Evolutionary conservation across 2,329 filamentous ascomycete species (phyloP).

Genomic region (Lasiodiplodia theobromae): DNA sequence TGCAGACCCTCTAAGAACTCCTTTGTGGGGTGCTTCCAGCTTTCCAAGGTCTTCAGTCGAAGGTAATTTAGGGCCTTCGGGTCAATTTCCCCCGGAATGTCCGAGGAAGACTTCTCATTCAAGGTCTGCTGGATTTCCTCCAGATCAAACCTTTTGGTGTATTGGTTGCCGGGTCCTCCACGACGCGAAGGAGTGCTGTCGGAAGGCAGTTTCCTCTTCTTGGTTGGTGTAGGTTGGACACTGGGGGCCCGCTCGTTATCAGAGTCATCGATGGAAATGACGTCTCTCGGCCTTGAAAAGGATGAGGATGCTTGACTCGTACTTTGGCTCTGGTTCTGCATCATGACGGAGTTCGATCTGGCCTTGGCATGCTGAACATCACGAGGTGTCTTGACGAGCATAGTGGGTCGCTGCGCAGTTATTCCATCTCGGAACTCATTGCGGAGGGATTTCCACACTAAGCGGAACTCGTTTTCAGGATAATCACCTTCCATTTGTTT

Average conservation of each 20-base stretch:
- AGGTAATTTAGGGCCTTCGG: conserved; percentile 44
- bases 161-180: not conserved
- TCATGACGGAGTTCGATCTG: not conserved
- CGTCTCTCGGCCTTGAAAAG: not conserved
- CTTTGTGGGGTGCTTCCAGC: conserved; percentile 41
- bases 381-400: conserved; percentile 27
- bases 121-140: conserved; percentile 41
- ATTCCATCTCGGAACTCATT: conserved; percentile 59
- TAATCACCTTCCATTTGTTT: conserved; percentile 61
- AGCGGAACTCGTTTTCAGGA: conserved; percentile 50
- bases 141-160: conserved; percentile 37
- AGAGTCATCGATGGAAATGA: conserved; percentile 36
- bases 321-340: not conserved
- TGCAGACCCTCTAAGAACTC: conserved; percentile 39
- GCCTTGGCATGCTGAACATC: not conserved
- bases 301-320: no score
- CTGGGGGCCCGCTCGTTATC: conserved; percentile 30
- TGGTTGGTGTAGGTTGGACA: conserved; percentile 31
- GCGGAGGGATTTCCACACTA: conserved; percentile 54
- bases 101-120: conserved; percentile 37
- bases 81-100: conserved; percentile 45
- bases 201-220: conserved; percentile 41
- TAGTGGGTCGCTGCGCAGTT: conserved; percentile 38
- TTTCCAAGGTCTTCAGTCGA: conserved; percentile 37
- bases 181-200: not conserved